phyloP scores from a whole-genome alignment of 345 rosid genomes.

The Linum tenue region DNA sequence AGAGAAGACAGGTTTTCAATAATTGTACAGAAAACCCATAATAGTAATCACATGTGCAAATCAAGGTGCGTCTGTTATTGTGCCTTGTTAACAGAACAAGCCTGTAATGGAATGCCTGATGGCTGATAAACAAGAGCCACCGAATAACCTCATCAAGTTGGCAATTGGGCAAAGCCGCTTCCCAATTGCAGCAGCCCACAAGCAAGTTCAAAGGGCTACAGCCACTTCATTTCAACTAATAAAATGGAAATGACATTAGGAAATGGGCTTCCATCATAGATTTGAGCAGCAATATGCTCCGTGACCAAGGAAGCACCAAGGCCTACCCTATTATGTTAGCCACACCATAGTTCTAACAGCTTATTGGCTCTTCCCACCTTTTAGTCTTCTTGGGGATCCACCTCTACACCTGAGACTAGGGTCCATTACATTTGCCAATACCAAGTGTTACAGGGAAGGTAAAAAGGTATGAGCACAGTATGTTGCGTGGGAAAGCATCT shows the following conservation, averaged over 20 bases:
- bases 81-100: background rate
- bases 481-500: too few species aligned
- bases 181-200: background rate
- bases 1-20: constrained; percentile 3
- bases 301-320: too few species aligned
- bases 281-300: too few species aligned
- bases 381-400: background rate
- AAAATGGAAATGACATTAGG: too few species aligned
- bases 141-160: background rate
- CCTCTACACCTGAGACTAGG: too few species aligned
- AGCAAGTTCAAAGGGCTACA: background rate
- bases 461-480: too few species aligned
- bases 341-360: too few species aligned
- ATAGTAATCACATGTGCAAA: constrained; percentile 12
- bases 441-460: too few species aligned
- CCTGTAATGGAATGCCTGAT: background rate
- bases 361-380: background rate
- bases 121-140: background rate
- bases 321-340: too few species aligned
- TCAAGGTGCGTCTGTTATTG: constrained; percentile 5
- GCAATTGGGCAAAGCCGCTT: constrained; percentile 1
- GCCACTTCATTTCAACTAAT: background rate
- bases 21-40: constrained; percentile 24
- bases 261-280: too few species aligned
- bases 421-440: too few species aligned